Percentiles rank a stretch among this genome's conserved stretches.
Evolutionary conservation across 169 alveolate species (phyloP).

Genomic region (Plasmodium sp.): DNA sequence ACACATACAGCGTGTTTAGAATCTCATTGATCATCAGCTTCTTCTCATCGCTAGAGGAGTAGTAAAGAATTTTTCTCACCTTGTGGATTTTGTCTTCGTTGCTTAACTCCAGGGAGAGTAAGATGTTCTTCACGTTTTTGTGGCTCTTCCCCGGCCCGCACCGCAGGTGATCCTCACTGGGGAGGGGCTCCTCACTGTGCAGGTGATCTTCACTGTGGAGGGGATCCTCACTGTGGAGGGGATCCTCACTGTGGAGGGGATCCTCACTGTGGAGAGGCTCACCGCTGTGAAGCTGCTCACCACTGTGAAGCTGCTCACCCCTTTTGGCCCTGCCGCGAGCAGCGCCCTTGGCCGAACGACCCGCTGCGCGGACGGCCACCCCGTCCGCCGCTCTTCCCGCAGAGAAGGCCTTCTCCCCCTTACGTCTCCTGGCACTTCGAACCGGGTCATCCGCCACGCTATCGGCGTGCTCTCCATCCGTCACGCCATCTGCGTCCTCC

Average conservation of each 20-base stretch:
- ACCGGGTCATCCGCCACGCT: neutral
- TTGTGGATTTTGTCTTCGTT: slow-evolving; percentile 47
- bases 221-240: neutral
- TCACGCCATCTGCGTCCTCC: no score
- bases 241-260: neutral
- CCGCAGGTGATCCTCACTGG: neutral
- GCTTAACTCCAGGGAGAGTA: slow-evolving; percentile 36
- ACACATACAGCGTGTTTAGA: slow-evolving; percentile 24
- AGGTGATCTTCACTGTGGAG: neutral
- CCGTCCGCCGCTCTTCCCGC: neutral
- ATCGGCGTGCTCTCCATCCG: neutral
- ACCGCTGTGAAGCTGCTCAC: neutral
- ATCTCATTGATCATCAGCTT: slow-evolving; percentile 43
- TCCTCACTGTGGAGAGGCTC: neutral
- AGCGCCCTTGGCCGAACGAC: neutral
- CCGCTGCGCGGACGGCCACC: neutral
- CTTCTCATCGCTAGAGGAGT: slow-evolving; percentile 44
- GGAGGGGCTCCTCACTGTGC: neutral
- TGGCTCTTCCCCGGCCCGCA: neutral
- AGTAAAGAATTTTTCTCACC: slow-evolving; percentile 14
- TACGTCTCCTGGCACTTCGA: neutral
- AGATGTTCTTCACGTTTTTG: slow-evolving; percentile 32
- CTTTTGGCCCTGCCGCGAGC: neutral
- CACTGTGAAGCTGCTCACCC: neutral
- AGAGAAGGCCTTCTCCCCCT: neutral